Evolutionary conservation across 345 rosid genomes (phyloP), one percentile per base, ranked within the genome.

Genomic region (Dimocarpus longan): DNA sequence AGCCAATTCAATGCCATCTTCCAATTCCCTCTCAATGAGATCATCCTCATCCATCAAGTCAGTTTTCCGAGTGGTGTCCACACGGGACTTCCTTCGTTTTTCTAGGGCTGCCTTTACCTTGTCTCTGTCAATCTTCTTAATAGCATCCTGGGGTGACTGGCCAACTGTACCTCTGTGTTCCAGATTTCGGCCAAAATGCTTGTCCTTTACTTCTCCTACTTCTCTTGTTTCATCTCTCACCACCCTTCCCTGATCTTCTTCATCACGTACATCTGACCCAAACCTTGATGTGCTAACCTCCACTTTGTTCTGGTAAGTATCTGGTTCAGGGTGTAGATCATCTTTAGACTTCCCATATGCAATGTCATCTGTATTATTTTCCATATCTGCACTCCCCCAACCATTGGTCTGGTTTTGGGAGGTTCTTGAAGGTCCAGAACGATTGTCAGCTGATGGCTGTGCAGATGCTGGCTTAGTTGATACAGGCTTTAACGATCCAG

Each of bases 31-130:
- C 84, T 86, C 89, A 50, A 88, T 86, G 18, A 86, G 86, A 79
- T 86, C 91, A 72, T 88, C 91, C 70, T 86, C 91, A 19, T 88
- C 89, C 87, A 85, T 68, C 57, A 82, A 77, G 50, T 85, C 88
- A 78, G 81, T 81, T 74, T 86, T 86, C 40, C 79, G 76, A 10
- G 72, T 68, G 21, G 46, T 50, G 66, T 83, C 88, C 2, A 82
- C 86, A 10, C 89, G 84, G 67, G 84, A 82, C 74, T 85, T 83
- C 81, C 87, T 78, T 76, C 86, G 76, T 69, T 85, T 88, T 84
- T 86, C 91, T 22, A 85, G 81, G 6, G 86, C 84, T 2, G 89
- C 89, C 79, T 86, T 88, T 56, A 88, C 76, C 83, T 83, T 86
- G 71, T 83, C 85, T 75, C 71, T 88, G 75, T 86, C 91, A 28